Base-by-base conservation (phyloP, 257 asterid species). In the Sherardia arvensis region DNA sequence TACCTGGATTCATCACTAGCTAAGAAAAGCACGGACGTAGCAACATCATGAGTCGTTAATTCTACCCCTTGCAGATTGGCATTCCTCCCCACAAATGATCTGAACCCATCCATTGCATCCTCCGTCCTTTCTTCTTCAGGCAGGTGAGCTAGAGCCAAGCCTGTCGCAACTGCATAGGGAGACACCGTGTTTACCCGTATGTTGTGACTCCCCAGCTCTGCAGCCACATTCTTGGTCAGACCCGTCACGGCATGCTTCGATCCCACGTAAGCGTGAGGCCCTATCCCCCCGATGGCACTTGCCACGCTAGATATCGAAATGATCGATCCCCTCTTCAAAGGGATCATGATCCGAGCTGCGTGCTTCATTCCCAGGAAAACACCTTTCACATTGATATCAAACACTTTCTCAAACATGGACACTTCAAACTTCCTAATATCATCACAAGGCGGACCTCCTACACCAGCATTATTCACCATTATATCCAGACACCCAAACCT, bases 221-320 rank as follows among this genome's bases (percentile, higher is more conserved):
- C 95, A 8, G 95, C 95, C 1, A 87, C 96, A 27, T 70, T 89
- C 83, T 70, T 85, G 3, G 95, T 93, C 14, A 93, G 91, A 17
- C 97, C 99, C 70, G 72, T 34, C 18, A 89, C 90, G 0, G 99
- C 99, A 22, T 89, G 91, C 88, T 90, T 93, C 22, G 99, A 93
- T 5, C 88, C 95, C 5, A 82, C 62, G 68, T 90, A 93, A 1
- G 95, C 94, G 30, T 91, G 96, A 1, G 94, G 79, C 7, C 92
- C 97, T 3, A 71, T 0, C 6, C 94, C 97, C 1, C 85, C 95
- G 0, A 80, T 2, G 25, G 72, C 64, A 48, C 87, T 73, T 12
- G 92, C 49, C 48, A 85, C 94, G 26, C 99, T 93, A 70, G 81
- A 53, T 1, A 90, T 27, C 1, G 96, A 89, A 30, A 93, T 67